Percentiles rank a stretch among this genome's conserved stretches.
Evolutionary conservation across 768 basidiomycete genomes (phyloP).

Genomic region (Panus rudis): DNA sequence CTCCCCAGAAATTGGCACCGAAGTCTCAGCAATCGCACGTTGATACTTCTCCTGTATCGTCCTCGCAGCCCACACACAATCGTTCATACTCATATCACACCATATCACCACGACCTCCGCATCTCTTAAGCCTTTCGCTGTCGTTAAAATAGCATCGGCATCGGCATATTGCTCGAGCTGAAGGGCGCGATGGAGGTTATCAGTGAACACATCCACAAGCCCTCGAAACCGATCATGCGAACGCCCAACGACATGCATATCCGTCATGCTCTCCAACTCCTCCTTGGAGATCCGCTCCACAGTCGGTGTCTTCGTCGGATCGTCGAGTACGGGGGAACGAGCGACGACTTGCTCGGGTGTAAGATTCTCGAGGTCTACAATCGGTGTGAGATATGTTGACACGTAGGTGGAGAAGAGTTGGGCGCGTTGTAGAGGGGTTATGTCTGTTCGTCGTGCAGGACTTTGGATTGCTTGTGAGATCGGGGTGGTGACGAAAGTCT

Average conservation of each 20-base stretch:
- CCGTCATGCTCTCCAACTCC: neutral
- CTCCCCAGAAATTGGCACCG: no score
- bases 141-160: neutral
- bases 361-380: neutral
- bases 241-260: neutral
- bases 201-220: neutral
- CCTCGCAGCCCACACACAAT: neutral
- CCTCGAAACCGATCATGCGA: no score
- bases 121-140: no score
- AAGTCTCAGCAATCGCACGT: neutral
- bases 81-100: constrained; percentile 1
- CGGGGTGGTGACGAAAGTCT: neutral
- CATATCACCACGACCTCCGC: constrained; percentile 1
- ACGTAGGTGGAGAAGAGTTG: neutral
- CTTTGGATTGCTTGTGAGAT: constrained; percentile 1
- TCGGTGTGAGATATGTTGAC: neutral
- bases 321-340: neutral
- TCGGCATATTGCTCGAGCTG: neutral
- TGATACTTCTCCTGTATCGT: neutral
- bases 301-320: neutral
- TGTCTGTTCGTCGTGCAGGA: neutral
- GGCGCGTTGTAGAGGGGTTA: neutral
- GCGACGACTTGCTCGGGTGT: neutral
- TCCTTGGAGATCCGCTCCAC: neutral
- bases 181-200: neutral